Base-by-base conservation (phyloP, 1,139 yeast genomes). In the Hanseniaspora gamundiae region DNA sequence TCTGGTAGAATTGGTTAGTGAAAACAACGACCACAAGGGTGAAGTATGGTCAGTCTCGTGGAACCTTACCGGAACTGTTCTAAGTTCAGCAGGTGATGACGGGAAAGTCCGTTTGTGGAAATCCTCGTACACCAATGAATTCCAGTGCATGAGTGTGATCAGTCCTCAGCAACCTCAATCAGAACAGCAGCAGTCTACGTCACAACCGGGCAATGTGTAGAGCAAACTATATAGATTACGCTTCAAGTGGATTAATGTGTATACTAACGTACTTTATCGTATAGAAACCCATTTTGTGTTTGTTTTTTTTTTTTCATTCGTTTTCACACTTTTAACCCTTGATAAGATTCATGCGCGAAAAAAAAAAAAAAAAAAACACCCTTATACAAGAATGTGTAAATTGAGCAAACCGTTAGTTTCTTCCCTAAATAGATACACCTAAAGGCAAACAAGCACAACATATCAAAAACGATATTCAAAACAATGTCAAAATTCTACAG, bases 31-130 rank as follows among this genome's bases (percentile, higher is more conserved):
- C 56, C 95, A 86, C 59, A 74, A 77, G 49, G 82, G 82, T 50
- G 97, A 91, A 62, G 95, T 91, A 2, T 91, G 98, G 98, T 73
- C 88, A 42, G 97, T 91, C 6, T 75, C 84, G 33, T 91, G 97
- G 97, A 91, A 91, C 58, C 63, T 81, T 43, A 86, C 97, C 0
- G 98, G 96, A 3, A 86, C 98, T 0, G 80, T 91, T 13, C 67
- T 91, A 50, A 83, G 95, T 49, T 82, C 94, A 41, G 87, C 96
- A 2, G 98, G 98, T 13, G 96, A 88, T 58, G 98, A 91, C 58
- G 97, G 96, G 5, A 79, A 81, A 52, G 79, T 91, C 16, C 70
- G 95, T 54, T 70, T 91, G 52, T 91, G 97, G 95, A 91, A 91
- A 62, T 74, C 94, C 36, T 78, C 84, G 39, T 86, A 83, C 60